Evolutionary conservation across 352 stramenopile genomes (phyloP), one percentile per base, ranked within the genome.

Genomic region (Discostella stelligera): DNA sequence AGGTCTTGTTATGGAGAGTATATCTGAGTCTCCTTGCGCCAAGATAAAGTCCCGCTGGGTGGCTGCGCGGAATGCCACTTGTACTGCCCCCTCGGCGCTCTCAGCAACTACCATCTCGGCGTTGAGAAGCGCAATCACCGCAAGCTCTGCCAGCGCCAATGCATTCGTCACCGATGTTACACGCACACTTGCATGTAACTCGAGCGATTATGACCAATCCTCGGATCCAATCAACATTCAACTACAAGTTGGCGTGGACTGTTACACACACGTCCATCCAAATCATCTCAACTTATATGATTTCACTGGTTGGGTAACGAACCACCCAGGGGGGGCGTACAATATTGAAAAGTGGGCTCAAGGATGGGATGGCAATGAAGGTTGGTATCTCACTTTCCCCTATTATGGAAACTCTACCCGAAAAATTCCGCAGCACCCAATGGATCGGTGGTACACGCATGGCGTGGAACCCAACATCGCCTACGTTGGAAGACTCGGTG

Each of bases 241-340:
- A 59, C 66, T 85, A 25, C 66, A 79, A 70, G 39, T 85, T 46
- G 74, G 68, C 13, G 8, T 41, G 50, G 52, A 79, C 55, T 85
- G 78, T 39, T 85, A 78, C 58, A 72, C 54, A 48, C 77, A 90
- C 50, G 80, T 86, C 16, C 83, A 90, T 60, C 79, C 68, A 32
- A 70, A 90, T 56, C 66, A 87, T 58, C 52, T 70, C 8, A 71
- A 77, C 66, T 74, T 90, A 11, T 90, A 82, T 49, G 84, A 90
- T 32, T 85, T 87, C 39, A 84, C 66, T 32, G 66, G 62, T 16
- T 89, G 75, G 75, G 68, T 66, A 13, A 48, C 21, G 18, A 65
- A 71, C 14, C 80, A 90, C 39, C 65, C 77, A 27, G 77, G 77
- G 27, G 77, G 77, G 23, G 61, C 67, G 20, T 75, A 75, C 13